Base-by-base conservation (phyloP, 352 stramenopile species). In the Phytophthora ramorum region DNA sequence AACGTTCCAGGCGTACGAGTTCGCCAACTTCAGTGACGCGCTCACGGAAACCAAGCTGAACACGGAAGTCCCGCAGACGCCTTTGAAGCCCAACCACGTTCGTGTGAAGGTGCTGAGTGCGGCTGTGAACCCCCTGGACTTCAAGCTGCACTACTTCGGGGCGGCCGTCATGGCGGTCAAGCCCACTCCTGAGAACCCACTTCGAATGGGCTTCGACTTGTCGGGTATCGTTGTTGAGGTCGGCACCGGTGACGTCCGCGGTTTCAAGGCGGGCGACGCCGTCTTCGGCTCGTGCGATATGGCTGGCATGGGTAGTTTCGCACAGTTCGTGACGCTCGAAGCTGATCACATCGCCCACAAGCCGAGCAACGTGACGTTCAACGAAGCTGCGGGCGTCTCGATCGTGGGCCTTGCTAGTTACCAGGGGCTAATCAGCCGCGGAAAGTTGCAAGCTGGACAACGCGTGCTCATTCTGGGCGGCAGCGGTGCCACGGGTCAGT, bases 381-480 rank as follows among this genome's bases (percentile, higher is more conserved):
- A 64, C 7, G 49, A 89, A 28, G 77, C 76, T 3, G 79, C 72
- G 0, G 66, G 56, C 2, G 58, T 76, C 13, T 72, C 76, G 0
- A 50, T 77, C 4, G 69, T 60, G 0, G 58, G 58, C 0, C 50
- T 76, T 9, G 83, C 73, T 0, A 78, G 63, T 37, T 76, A 79
- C 32, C 79, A 86, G 30, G 69, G 58, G 1, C 48, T 89, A 0
- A 9, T 68, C 4, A 51, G 72, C 19, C 59, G 72, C 19, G 63
- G 54, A 7, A 64, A 67, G 40, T 49, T 73, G 34, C 54, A 74
- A 38, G 44, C n/a, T 34, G 74, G 53, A 17, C 52, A 69, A 16
- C 49, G 53, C n/a, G 62, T 90, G 44, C 57, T 91, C 7, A 69
- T 91, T 26, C 71, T 89, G 51, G 78, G 79, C 17, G 81, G 83